phyloP scores from a whole-genome alignment of 2,329 filamentous ascomycete genomes.

The Ascocoryne sarcoides region DNA sequence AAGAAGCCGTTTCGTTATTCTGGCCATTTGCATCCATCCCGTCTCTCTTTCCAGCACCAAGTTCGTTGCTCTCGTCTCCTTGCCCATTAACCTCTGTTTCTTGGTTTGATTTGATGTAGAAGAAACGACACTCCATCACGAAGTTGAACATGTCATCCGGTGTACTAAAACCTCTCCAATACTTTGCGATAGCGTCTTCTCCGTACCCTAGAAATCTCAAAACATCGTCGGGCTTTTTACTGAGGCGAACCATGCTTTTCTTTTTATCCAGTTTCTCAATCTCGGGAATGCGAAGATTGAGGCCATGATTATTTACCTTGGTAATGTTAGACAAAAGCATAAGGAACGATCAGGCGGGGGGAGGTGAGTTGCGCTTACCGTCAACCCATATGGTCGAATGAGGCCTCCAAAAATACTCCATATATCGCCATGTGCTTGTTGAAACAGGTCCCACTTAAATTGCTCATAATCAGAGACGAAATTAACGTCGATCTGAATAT shows the following conservation, averaged over 20 bases:
- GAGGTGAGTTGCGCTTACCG: too few species aligned
- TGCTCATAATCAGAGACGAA: conserved; percentile 35
- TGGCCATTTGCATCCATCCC: conserved; percentile 29
- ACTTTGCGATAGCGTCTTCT: conserved; percentile 29
- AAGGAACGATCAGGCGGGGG: not conserved
- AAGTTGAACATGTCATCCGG: conserved; percentile 54
- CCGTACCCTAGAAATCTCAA: conserved; percentile 57
- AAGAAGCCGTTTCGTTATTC: not conserved
- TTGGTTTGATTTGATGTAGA: conserved; percentile 36
- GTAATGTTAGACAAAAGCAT: not conserved
- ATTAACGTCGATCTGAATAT: conserved; percentile 63
- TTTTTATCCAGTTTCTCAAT: conserved; percentile 53
- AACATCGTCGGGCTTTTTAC: conserved; percentile 43
- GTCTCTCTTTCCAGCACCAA: conserved; percentile 24
- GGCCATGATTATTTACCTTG: conserved; percentile 45
- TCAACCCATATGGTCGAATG: conserved; percentile 58
- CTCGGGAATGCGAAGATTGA: conserved; percentile 59
- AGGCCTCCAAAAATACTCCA: conserved; percentile 57
- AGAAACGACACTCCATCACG: conserved; percentile 47
- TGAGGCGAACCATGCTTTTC: conserved; percentile 48
- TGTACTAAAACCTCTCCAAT: conserved; percentile 45
- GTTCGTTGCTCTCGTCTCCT: conserved; percentile 9
- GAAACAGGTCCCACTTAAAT: conserved; percentile 58
- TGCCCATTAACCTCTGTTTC: conserved; percentile 22
- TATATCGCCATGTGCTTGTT: conserved; percentile 62